Base-by-base conservation (phyloP, 352 stramenopile genomes). In the Globisporangium spinosum region DNA sequence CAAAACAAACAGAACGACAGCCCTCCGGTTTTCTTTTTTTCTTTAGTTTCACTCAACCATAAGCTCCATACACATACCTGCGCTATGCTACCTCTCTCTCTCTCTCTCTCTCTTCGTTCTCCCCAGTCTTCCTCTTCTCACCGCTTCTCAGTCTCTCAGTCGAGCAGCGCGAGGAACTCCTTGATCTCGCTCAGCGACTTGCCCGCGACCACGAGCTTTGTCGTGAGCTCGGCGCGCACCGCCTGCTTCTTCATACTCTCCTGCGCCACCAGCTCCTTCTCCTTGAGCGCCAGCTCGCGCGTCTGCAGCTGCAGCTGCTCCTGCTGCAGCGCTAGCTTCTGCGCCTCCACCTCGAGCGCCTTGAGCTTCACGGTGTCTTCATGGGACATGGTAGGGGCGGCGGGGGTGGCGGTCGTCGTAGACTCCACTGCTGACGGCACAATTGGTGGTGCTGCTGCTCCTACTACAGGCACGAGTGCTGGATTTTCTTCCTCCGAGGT, bases 251-350 rank as follows among this genome's bases (percentile, higher is more conserved):
- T 34, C 55, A 82, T 69, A 20, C 78, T 70, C 59, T 85, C 73
- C 40, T 71, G 68, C 17, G 71, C 63, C 8, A 75, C 62, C 29
- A 88, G 54, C 45, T 83, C 75, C 1, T 40, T 73, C 64, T 80
- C 73, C 47, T 79, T 80, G 20, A 85, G 58, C 27, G 76, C 75
- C 23, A 89, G 68, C 61, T 87, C 75, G 29, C 75, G 77, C 63
- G 79, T 75, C n/a, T 75, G 63, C 6, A 75, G 17, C 0, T 25
- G 27, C 38, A 78, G 47, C 47, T 78, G 65, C 12, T 73, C 54
- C 29, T 73, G 69, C n/a, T 71, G 63, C 3, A 87, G 68, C 15
- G 68, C 70, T 34, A 89, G 68, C 25, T 73, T 72, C 35, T 84
- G 71, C 23, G 70, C 76, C 54, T 87, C 80, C 15, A 87, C 22